These are phyloP conservation scores for Mycena vulgaris DNA, from an alignment of 768 basidiomycete species.

Conservation along the genomic window DNA sequence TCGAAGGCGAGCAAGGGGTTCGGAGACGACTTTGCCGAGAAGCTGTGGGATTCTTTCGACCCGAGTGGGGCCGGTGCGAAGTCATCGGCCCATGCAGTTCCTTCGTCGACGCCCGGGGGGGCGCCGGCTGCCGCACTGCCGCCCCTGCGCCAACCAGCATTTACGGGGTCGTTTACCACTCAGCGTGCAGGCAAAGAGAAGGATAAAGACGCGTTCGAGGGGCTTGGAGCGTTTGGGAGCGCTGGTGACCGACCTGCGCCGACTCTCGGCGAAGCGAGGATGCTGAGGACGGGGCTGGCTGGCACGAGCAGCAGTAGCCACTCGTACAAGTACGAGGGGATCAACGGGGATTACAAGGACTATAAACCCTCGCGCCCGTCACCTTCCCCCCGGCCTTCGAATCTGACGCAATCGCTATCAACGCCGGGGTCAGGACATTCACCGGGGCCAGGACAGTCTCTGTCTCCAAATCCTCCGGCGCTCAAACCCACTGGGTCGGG, in stretches of 20 bases:
- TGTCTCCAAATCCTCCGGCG: conserved; percentile 48
- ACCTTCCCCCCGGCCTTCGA: conserved; percentile 51
- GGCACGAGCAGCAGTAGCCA: conserved; percentile 55
- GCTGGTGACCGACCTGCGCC: conserved; percentile 65
- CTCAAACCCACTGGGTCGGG: conserved; percentile 47
- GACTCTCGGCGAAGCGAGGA: conserved; percentile 84
- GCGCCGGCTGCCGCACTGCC: conserved; percentile 25
- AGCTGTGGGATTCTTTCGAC: conserved; percentile 69
- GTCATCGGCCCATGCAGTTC: conserved; percentile 16
- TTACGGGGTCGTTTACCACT: conserved; percentile 43
- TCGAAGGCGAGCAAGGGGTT: conserved; percentile 61
- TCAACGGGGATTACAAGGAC: conserved; percentile 50
- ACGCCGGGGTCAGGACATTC: too few relatives aligned
- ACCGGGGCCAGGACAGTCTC: conserved; percentile 43
- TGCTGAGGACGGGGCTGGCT: conserved; percentile 80
- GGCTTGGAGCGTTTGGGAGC: conserved; percentile 67
- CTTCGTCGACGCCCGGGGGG: conserved; percentile 39
- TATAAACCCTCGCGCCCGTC: conserved; percentile 50
- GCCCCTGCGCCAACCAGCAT: conserved; percentile 47
- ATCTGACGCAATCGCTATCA: conserved; percentile 9
- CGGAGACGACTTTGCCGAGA: conserved; percentile 77
- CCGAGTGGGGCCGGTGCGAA: conserved; percentile 30
- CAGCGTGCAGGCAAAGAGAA: conserved; percentile 35
- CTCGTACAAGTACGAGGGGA: conserved; percentile 31
- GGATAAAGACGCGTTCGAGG: conserved; percentile 86